A percentile compares a stretch with the other conserved stretches of the same genome.
Conservation (phyloP, 805 yeast genomes). For the Candida xiaguanensis region DNA sequence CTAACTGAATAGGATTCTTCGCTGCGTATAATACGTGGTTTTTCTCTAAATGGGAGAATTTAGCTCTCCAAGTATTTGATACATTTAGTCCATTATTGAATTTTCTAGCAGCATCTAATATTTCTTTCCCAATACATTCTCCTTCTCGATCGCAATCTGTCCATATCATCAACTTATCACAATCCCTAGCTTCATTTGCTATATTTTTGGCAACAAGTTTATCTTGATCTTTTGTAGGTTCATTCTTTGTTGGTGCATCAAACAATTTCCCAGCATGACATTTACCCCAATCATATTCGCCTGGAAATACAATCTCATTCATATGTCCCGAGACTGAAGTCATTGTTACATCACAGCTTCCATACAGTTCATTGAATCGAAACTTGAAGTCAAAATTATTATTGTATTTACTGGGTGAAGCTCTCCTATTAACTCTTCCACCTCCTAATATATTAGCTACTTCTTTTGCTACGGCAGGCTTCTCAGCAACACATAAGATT, state of each 20-base stretch:
- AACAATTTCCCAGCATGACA: constrained; percentile 64
- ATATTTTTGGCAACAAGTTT: constrained; percentile 59
- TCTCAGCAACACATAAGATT: constrained; percentile 93
- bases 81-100: constrained; percentile 44
- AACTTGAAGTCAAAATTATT: constrained; percentile 77
- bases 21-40: constrained; percentile 77
- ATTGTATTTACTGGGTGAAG: constrained; percentile 56
- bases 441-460: constrained; percentile 76
- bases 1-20: constrained; percentile 56
- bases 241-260: constrained; percentile 59
- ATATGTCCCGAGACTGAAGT: constrained; percentile 92
- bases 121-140: constrained; percentile 85
- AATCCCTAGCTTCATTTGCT: constrained; percentile 53
- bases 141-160: constrained; percentile 99
- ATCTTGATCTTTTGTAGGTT: constrained; percentile 26
- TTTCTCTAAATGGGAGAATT: constrained; percentile 82
- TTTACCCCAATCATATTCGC: constrained; percentile 60
- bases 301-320: constrained; percentile 60
- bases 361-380: constrained; percentile 53
- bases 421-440: constrained; percentile 49
- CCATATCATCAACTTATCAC: constrained; percentile 82
- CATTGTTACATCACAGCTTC: constrained; percentile 78
- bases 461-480: constrained; percentile 88
- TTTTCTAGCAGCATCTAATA: constrained; percentile 62
- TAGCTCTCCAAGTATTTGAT: constrained; percentile 61